Percentiles rank a stretch among this genome's conserved stretches.
Evolutionary conservation across 2,329 filamentous ascomycete species (phyloP).

Genomic region (Diplodia corticola): DNA sequence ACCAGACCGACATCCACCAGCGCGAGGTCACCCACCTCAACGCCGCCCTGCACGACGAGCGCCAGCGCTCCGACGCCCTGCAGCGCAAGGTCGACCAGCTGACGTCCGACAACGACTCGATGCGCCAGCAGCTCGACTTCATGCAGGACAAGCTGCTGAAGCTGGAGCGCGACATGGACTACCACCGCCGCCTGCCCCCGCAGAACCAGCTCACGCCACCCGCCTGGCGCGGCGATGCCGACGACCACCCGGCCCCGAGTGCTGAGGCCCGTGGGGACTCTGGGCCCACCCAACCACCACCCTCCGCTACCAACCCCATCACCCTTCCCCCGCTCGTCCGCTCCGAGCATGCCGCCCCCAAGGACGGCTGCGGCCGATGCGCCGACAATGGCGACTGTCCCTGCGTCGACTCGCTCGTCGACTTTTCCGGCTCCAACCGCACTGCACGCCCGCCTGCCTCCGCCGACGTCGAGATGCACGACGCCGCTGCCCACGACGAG

Average conservation of each 20-base stretch:
- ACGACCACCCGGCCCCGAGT: constrained; percentile 6
- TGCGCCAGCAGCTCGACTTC: constrained; percentile 23
- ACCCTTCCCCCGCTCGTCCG: constrained; percentile 21
- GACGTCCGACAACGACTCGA: constrained; percentile 22
- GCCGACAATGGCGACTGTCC: constrained; percentile 32
- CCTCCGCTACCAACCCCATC: constrained; percentile 1
- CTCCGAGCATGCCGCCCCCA: constrained; percentile 12
- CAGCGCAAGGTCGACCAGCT: constrained; percentile 24
- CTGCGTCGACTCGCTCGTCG: constrained; percentile 32
- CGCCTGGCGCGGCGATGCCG: constrained; percentile 17
- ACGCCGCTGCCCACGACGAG: constrained; percentile 14
- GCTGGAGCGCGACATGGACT: constrained; percentile 20
- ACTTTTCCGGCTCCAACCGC: constrained; percentile 19
- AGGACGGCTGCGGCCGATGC: constrained; percentile 21
- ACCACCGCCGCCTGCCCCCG: constrained; percentile 14
- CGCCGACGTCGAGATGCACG: constrained; percentile 18
- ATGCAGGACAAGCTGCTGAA: constrained; percentile 21
- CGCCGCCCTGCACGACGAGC: constrained; percentile 10
- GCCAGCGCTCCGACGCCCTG: constrained; percentile 24
- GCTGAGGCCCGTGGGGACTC: constrained; percentile 20
- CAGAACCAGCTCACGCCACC: constrained; percentile 25
- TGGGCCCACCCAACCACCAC: constrained; percentile 9
- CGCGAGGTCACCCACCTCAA: constrained; percentile 23
- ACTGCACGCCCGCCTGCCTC: constrained; percentile 26
- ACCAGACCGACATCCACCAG: constrained; percentile 26